Percentiles rank a stretch among this genome's conserved stretches.
Conservation (phyloP, 2,329 filamentous ascomycete genomes). For the Penicillium sclerotiorum region DNA sequence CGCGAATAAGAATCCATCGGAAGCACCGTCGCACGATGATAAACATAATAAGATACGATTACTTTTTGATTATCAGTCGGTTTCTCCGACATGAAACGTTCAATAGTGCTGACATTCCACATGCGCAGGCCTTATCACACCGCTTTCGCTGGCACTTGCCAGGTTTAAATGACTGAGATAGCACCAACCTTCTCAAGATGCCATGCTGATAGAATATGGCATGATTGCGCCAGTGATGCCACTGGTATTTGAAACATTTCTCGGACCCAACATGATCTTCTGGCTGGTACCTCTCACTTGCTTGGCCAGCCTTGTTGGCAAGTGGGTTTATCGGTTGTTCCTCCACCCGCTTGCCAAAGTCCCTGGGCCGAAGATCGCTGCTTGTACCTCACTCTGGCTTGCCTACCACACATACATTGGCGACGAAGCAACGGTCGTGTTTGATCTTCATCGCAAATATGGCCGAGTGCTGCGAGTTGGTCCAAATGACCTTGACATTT, state of each 20-base stretch:
- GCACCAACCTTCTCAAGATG: too few relatives aligned
- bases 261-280: background rate
- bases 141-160: too few relatives aligned
- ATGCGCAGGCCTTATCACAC: too few relatives aligned
- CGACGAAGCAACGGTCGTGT: conserved; percentile 32
- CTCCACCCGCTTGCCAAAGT: conserved; percentile 44
- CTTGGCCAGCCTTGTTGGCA: conserved; percentile 1
- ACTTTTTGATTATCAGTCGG: too few relatives aligned
- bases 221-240: too few relatives aligned
- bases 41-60: too few relatives aligned
- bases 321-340: conserved; percentile 36
- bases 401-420: conserved; percentile 31
- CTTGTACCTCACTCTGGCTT: conserved; percentile 38
- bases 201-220: too few relatives aligned
- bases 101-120: too few relatives aligned
- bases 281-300: background rate
- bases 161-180: too few relatives aligned
- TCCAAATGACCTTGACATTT: conserved; percentile 46
- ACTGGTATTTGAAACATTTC: background rate
- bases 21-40: too few relatives aligned
- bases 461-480: conserved; percentile 41
- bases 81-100: too few relatives aligned
- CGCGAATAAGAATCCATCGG: too few relatives aligned
- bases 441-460: conserved; percentile 36
- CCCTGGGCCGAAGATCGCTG: conserved; percentile 42